A percentile compares a stretch with the other conserved stretches of the same genome.
Evolutionary conservation across 2,329 filamentous ascomycete species (phyloP).

Genomic region (Phoma herbarum): DNA sequence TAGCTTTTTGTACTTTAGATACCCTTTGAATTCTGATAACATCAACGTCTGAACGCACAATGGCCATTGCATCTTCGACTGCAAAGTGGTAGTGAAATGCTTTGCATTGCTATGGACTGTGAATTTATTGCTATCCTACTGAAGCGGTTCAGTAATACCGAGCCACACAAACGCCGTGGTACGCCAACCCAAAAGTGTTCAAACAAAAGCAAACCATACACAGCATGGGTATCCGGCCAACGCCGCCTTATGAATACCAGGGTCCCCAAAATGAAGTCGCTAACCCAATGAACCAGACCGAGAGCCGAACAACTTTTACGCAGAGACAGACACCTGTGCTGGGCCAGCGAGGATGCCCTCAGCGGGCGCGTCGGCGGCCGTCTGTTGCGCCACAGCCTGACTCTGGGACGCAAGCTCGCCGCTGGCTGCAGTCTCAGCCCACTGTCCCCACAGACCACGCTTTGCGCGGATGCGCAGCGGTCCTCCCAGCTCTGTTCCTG

Average conservation of each 20-base stretch:
- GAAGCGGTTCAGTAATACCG: constrained; percentile 16
- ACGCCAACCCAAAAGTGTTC: constrained; percentile 23
- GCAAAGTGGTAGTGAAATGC: neutral
- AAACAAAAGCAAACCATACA: constrained; percentile 29
- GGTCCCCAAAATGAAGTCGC: constrained; percentile 23
- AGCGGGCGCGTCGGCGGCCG: constrained; percentile 30
- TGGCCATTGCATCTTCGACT: too few species aligned
- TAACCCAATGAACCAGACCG: constrained; percentile 16
- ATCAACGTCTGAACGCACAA: too few species aligned
- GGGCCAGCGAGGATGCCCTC: constrained; percentile 34
- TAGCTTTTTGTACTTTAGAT: constrained; percentile 20
- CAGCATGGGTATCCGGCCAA: constrained; percentile 47
- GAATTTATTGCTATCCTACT: constrained; percentile 26
- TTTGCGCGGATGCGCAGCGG: constrained; percentile 87
- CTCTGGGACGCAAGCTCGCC: constrained; percentile 38
- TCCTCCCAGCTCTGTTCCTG: constrained; percentile 72
- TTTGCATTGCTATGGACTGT: constrained; percentile 10
- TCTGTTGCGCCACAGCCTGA: constrained; percentile 29
- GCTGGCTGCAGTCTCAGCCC: constrained; percentile 74
- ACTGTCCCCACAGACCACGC: constrained; percentile 94
- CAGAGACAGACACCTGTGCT: constrained; percentile 33
- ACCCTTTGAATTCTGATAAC: constrained; percentile 8
- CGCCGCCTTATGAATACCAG: constrained; percentile 36
- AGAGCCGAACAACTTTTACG: constrained; percentile 26
- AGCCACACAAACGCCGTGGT: constrained; percentile 29